Conservation (phyloP, 345 rosid genomes). For the Bruguiera sexangula region DNA sequence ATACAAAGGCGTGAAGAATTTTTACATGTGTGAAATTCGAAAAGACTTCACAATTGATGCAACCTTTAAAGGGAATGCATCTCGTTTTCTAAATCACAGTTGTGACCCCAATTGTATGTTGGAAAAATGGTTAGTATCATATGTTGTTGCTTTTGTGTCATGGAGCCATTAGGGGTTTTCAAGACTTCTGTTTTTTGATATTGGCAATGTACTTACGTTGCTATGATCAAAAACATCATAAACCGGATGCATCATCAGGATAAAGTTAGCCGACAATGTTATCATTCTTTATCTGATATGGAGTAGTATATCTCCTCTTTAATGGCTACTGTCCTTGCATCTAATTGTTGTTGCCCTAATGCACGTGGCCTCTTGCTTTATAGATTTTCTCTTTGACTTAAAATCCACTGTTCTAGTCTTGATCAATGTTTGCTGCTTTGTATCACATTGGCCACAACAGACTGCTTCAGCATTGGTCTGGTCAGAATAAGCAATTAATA, state of each 20-base stretch:
- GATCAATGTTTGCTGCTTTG: no score
- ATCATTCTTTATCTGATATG: not conserved
- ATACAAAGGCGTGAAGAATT: slow-evolving; percentile 65
- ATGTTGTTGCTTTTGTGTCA: not conserved
- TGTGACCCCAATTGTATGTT: slow-evolving; percentile 83
- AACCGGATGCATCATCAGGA: not conserved
- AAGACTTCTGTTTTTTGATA: not conserved
- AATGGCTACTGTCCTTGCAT: not conserved
- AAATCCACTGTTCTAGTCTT: no score
- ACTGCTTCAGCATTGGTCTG: no score
- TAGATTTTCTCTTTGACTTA: no score
- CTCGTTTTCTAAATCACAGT: slow-evolving; percentile 92
- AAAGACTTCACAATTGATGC: slow-evolving; percentile 98
- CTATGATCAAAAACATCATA: not conserved
- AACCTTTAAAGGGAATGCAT: slow-evolving; percentile 85
- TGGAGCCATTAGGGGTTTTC: not conserved
- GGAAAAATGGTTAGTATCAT: slow-evolving; percentile 74
- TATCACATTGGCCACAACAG: no score
- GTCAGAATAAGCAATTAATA: no score
- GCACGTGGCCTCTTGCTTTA: no score
- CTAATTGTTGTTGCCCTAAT: not conserved
- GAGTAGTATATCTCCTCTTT: not conserved
- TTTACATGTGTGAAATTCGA: slow-evolving; percentile 96
- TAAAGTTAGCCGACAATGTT: not conserved
- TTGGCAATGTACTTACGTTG: not conserved